Percentiles rank a stretch among this genome's conserved stretches.
phyloP scores from a whole-genome alignment of 2,329 filamentous ascomycete genomes.

The Hawksworthiomyces lignivorus region DNA sequence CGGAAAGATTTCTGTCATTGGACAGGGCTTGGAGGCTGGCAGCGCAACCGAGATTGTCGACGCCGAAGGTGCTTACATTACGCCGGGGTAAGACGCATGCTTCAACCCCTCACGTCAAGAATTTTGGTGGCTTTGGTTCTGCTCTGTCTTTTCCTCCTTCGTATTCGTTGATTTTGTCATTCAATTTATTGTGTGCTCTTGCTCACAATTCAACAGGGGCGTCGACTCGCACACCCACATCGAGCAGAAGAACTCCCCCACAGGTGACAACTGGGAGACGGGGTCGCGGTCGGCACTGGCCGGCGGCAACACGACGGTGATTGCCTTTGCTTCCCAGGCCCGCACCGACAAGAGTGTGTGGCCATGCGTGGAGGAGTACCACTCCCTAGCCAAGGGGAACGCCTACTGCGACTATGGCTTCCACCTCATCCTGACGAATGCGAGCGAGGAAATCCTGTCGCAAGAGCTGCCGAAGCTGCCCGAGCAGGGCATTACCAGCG shows the following conservation, averaged over 20 bases:
- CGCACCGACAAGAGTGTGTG: conserved; percentile 38
- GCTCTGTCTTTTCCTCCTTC: no score
- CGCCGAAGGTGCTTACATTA: conserved; percentile 37
- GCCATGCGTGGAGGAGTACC: conserved; percentile 64
- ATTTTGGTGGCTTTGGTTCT: no score
- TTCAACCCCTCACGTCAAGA: no score
- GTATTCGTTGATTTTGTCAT: no score
- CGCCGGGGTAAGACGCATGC: conserved; percentile 26
- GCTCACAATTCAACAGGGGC: no score
- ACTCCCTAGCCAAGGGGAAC: conserved; percentile 55
- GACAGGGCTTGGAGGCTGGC: conserved; percentile 25
- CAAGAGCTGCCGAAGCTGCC: conserved; percentile 35
- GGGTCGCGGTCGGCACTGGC: conserved; percentile 47
- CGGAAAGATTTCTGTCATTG: conserved; percentile 38
- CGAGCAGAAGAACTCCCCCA: conserved; percentile 24
- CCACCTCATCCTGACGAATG: conserved; percentile 43
- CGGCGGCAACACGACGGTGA: conserved; percentile 50
- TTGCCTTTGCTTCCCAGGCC: conserved; percentile 48
- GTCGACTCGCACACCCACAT: conserved; percentile 31
- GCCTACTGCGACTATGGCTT: conserved; percentile 52
- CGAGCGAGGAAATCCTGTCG: conserved; percentile 30
- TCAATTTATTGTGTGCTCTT: no score
- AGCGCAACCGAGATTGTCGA: conserved; percentile 31
- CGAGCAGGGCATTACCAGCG: conserved; percentile 32
- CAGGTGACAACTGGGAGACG: conserved; percentile 27